phyloP scores from a whole-genome alignment of 1,284 basidiomycete species.

The Cronartium ribicola region DNA sequence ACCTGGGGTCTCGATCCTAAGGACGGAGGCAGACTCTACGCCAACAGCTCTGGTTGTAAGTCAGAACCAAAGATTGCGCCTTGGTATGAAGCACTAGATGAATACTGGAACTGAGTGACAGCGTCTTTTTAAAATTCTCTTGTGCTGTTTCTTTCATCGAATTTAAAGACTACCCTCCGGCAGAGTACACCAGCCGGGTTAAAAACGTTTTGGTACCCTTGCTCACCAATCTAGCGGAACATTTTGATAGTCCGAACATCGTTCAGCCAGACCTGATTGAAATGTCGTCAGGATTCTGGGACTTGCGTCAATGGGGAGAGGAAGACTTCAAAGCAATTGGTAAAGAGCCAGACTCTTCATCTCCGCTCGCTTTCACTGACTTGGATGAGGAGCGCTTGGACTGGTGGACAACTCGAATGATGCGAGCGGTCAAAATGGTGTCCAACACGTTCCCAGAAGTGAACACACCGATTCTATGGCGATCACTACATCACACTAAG shows the following conservation, averaged over 20 bases:
- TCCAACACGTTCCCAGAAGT: slow-evolving; percentile 7
- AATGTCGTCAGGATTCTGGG: slow-evolving; percentile 30
- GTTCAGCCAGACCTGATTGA: slow-evolving; percentile 16
- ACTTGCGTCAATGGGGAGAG: slow-evolving; percentile 6
- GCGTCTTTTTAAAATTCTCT: background rate
- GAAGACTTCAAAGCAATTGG: slow-evolving; percentile 2
- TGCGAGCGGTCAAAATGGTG: slow-evolving; percentile 15
- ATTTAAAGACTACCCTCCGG: slow-evolving; percentile 15
- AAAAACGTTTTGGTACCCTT: slow-evolving; percentile 5
- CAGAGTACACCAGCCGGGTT: slow-evolving; percentile 14
- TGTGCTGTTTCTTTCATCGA: background rate
- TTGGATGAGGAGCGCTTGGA: slow-evolving; percentile 3
- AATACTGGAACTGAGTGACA: background rate
- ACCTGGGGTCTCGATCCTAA: slow-evolving; percentile 26
- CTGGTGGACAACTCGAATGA: slow-evolving; percentile 23
- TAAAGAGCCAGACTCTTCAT: background rate
- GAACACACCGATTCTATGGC: slow-evolving; percentile 28
- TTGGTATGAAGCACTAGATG: background rate
- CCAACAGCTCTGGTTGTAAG: slow-evolving; percentile 32
- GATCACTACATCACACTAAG: slow-evolving; percentile 24
- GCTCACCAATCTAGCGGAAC: slow-evolving; percentile 7
- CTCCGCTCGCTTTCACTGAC: slow-evolving; percentile 9
- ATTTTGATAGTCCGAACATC: slow-evolving; percentile 11
- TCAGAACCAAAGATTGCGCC: background rate
- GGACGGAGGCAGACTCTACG: slow-evolving; percentile 25